phyloP scores from a whole-genome alignment of 129 eudicot species.

The Arctium minus region DNA sequence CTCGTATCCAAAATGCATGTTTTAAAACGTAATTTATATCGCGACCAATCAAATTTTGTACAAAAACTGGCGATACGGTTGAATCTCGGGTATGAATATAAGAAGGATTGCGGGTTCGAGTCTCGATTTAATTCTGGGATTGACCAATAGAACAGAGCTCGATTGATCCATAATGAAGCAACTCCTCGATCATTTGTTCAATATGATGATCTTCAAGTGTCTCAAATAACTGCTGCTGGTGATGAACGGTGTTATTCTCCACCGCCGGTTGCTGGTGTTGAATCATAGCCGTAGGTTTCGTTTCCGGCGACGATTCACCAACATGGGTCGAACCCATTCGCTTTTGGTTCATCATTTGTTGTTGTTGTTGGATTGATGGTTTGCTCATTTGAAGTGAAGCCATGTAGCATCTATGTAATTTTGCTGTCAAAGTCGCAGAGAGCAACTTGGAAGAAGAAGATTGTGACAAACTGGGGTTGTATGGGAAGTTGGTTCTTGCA shows the following conservation, averaged over 20 bases:
- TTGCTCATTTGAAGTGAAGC: slow-evolving; percentile 68
- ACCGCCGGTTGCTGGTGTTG: slow-evolving; percentile 17
- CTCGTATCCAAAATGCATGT: neutral
- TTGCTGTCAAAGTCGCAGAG: slow-evolving; percentile 76
- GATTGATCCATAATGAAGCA: slow-evolving; percentile 72
- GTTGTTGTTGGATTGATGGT: slow-evolving; percentile 40
- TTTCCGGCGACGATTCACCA: slow-evolving; percentile 23
- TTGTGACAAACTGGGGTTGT: slow-evolving; percentile 48
- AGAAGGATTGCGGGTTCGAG: neutral
- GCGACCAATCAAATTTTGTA: slow-evolving; percentile 11
- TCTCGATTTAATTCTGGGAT: slow-evolving; percentile 14
- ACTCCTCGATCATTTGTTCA: slow-evolving; percentile 83
- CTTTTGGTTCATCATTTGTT: slow-evolving; percentile 18
- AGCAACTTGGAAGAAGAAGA: slow-evolving; percentile 57
- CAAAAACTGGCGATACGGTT: neutral
- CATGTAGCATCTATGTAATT: slow-evolving; percentile 71
- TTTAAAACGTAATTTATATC: neutral
- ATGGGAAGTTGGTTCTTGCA: slow-evolving; percentile 72
- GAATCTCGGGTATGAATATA: neutral
- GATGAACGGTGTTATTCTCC: slow-evolving; percentile 16
- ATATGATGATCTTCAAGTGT: slow-evolving; percentile 69
- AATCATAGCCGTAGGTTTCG: slow-evolving; percentile 28
- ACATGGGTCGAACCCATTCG: slow-evolving; percentile 15
- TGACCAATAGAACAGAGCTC: slow-evolving; percentile 48
- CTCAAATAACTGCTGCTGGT: slow-evolving; percentile 29